Evolutionary conservation across 2,329 filamentous ascomycete genomes (phyloP).

Genomic region (Decorospora gaudefroyi): DNA sequence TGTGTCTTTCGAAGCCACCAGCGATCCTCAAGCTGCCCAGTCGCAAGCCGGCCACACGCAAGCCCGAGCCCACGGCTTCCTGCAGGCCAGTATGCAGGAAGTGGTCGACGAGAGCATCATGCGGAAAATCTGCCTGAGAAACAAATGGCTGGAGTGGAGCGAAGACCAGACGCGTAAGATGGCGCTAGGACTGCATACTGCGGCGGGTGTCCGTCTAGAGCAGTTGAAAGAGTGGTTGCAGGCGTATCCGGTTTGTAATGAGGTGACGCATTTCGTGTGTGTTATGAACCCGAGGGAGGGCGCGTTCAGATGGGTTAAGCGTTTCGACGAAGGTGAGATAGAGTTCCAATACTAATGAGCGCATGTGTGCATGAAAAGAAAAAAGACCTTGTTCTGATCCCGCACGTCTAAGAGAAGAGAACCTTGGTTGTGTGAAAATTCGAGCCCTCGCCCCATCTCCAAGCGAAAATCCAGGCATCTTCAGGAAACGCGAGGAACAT

Average conservation of each 20-base stretch:
- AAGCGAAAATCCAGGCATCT: no score
- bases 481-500: no score
- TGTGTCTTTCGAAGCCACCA: conserved; percentile 17
- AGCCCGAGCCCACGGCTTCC: conserved; percentile 10
- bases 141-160: conserved; percentile 30
- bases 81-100: conserved; percentile 29
- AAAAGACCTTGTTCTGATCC: no score
- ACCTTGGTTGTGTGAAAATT: no score
- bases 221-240: conserved; percentile 56
- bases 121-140: conserved; percentile 38
- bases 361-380: no score
- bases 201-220: conserved; percentile 34
- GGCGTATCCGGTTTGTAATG: conserved; percentile 60
- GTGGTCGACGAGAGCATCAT: conserved; percentile 44
- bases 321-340: conserved; percentile 20
- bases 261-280: conserved; percentile 62
- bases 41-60: conserved; percentile 14
- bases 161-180: conserved; percentile 17
- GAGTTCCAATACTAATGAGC: no score
- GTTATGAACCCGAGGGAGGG: conserved; percentile 61
- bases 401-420: no score
- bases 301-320: conserved; percentile 52
- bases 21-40: conserved; percentile 1
- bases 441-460: no score
- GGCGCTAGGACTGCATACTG: not conserved